Evolutionary conservation across 257 asterid species (phyloP).

Genomic region (Cruciata laevipes): DNA sequence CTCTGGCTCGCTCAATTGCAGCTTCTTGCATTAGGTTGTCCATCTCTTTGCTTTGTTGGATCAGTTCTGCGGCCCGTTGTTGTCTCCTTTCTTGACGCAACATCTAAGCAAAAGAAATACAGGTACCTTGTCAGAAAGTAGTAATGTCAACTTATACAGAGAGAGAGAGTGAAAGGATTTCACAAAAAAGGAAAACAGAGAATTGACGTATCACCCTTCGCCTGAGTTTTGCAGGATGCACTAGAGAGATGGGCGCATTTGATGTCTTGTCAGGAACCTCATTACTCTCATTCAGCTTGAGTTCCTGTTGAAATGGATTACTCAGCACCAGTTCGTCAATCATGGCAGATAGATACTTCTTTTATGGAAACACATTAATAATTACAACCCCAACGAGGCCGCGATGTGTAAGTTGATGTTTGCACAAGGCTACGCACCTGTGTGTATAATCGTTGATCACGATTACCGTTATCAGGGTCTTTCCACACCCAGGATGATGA

Average conservation of each 20-base stretch:
- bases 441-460: not conserved
- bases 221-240: not conserved
- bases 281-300: not conserved
- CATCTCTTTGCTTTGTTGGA: not conserved
- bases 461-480: not conserved
- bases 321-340: not conserved
- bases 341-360: not conserved
- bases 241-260: not conserved
- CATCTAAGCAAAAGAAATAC: not conserved
- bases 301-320: not conserved
- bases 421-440: not conserved
- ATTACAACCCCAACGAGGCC: not conserved
- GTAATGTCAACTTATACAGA: not conserved
- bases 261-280: not conserved
- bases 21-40: not conserved
- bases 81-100: not conserved
- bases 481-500: not conserved
- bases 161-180: not conserved
- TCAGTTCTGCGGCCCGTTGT: not conserved
- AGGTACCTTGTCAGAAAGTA: not conserved
- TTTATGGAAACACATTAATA: not conserved
- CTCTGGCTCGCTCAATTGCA: not conserved
- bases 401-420: not conserved
- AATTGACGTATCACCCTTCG: not conserved
- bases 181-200: not conserved